A percentile compares a stretch with the other conserved stretches of the same genome.
Conservation (phyloP, 2,329 filamentous ascomycete species). For the Podosphaera xanthii region DNA sequence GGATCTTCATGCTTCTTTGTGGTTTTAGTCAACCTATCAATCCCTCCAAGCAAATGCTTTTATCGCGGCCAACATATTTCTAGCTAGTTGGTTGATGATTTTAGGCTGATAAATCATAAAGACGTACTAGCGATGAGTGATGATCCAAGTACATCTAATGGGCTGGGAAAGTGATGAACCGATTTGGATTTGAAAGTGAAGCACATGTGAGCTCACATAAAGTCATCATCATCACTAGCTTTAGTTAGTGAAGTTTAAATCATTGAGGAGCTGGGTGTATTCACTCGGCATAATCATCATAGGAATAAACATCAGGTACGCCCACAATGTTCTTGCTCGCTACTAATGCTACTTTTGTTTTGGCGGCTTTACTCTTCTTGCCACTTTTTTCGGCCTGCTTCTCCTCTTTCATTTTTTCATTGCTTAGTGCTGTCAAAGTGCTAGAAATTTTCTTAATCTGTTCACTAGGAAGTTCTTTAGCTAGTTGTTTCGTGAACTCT, state of each 20-base stretch:
- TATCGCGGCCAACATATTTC: too few species aligned
- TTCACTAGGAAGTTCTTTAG: slow-evolving; percentile 68
- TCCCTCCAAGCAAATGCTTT: too few species aligned
- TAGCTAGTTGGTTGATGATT: too few species aligned
- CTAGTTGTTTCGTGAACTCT: slow-evolving; percentile 71
- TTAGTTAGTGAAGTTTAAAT: slow-evolving; percentile 7
- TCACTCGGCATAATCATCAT: slow-evolving; percentile 74
- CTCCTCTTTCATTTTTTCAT: slow-evolving; percentile 98
- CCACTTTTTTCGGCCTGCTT: slow-evolving; percentile 80
- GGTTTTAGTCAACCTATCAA: too few species aligned
- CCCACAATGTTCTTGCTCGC: slow-evolving; percentile 32
- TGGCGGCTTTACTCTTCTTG: slow-evolving; percentile 93
- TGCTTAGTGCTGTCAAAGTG: slow-evolving; percentile 66
- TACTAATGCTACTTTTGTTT: slow-evolving; percentile 74
- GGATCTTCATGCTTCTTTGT: too few species aligned
- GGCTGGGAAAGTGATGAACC: too few species aligned
- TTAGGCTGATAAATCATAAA: too few species aligned
- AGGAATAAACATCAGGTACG: slow-evolving; percentile 47
- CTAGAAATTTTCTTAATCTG: slow-evolving; percentile 95
- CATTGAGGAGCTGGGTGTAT: slow-evolving; percentile 19
- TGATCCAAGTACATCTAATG: too few species aligned
- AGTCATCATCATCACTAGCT: slow-evolving; percentile 44
- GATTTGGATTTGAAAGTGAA: background rate
- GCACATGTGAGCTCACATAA: slow-evolving; percentile 33
- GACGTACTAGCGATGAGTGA: too few species aligned